Evolutionary conservation across 2,329 filamentous ascomycete genomes (phyloP), one percentile per base, ranked within the genome.

Genomic region (Fusarium sp.): DNA sequence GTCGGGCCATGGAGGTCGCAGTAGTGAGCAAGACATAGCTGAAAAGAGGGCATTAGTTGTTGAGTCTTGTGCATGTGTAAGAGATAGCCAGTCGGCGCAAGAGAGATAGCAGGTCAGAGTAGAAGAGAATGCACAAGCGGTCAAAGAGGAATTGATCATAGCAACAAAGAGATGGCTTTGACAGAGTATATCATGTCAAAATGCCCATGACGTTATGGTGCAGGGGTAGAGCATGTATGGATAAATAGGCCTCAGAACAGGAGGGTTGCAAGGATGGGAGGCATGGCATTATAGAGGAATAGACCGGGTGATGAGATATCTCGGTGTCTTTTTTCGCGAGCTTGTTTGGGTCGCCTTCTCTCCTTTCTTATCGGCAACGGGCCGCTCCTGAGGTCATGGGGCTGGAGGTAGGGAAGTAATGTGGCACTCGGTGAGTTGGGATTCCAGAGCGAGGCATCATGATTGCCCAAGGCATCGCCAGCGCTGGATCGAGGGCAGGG

Each of bases 1-100:
- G 89, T 91, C 49, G 89, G 89, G 66, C 89, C 89, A 80, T 92
- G 89, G 67, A 88, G 84, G 77, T 92, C 89, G 83, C 89, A 92
- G 76, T 91, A 91, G 77, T 91, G 89, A 73, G 89, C 89, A 73
- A 92, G 84, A 77, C 88, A 91, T 76, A 91, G 81, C 89, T 91
- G 85, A 61, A 88, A 60, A 64, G 67, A 62, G 22, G 73, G 67
- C 57, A 77, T 81, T 76, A 81, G 80, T 72, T 61, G 55, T 44
- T 49, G 58, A 62, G 72, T 66, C 67, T 71, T 73, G 54, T 69
- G 74, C 77, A 80, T 79, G 57, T 56, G 69, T 63, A 51, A 38
- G 47, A 57, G 28, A 50, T 54, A 43, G 45, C 57, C 28, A 50
- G 61, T 44, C 15, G 56, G 62, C 44, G 52, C 54, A 45, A 57